Percentiles rank a stretch among this genome's conserved stretches.
These are phyloP conservation scores for Arthrobotrys conoides DNA, from an alignment of 2,329 filamentous ascomycete genomes.

Conservation along the genomic window DNA sequence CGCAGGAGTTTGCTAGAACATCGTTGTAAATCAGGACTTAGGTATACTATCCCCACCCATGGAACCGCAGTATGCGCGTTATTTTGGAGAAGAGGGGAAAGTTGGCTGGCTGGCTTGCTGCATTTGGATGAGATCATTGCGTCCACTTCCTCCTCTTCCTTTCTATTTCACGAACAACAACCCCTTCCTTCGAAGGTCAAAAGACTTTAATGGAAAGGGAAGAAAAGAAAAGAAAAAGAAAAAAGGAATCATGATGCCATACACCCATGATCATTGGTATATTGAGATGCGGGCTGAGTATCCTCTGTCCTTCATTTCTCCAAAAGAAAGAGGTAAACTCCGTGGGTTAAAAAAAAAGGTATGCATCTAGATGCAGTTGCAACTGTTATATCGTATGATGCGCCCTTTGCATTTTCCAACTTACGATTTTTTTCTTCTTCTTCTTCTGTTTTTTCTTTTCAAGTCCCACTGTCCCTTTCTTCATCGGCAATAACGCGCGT, in stretches of 20 bases:
- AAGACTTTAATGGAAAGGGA: background rate
- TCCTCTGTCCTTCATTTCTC: background rate
- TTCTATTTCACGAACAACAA: background rate
- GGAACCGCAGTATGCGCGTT: slow-evolving; percentile 28
- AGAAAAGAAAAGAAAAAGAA: slow-evolving; percentile 3
- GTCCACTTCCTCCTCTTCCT: background rate
- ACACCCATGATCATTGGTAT: slow-evolving; percentile 42
- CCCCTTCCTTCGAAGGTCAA: slow-evolving; percentile 4
- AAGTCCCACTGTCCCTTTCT: slow-evolving; percentile 12
- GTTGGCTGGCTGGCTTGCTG: slow-evolving; percentile 42
- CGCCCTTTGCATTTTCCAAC: background rate
- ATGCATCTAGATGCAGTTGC: slow-evolving; percentile 6
- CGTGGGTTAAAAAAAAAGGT: slow-evolving; percentile 14
- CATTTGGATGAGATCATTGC: slow-evolving; percentile 57
- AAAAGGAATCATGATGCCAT: slow-evolving; percentile 35
- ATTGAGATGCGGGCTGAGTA: slow-evolving; percentile 5
- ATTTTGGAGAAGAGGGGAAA: slow-evolving; percentile 7
- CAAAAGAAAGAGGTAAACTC: slow-evolving; percentile 33
- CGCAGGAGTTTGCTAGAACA: background rate
- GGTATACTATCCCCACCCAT: slow-evolving; percentile 4
- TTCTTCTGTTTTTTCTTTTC: background rate
- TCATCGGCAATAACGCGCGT: slow-evolving; percentile 54
- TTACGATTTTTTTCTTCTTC: background rate
- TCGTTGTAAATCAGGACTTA: slow-evolving; percentile 27
- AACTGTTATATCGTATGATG: slow-evolving; percentile 19